These are phyloP conservation scores for Ramaria sp. DNA, from an alignment of 768 basidiomycete genomes.

Conservation along the genomic window DNA sequence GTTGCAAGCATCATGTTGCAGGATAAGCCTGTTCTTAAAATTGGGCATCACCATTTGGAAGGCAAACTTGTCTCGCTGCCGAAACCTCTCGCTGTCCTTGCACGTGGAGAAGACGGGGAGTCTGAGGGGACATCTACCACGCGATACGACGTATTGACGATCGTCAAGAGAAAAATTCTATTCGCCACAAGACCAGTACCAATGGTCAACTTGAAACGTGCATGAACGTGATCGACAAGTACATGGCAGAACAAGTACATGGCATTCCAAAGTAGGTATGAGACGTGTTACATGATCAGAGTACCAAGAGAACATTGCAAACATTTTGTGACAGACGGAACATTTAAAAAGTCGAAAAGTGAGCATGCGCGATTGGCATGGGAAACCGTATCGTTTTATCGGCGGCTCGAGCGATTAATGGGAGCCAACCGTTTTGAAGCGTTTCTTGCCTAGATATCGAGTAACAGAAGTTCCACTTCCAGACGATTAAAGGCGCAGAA, in stretches of 20 bases:
- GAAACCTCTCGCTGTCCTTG: conserved; percentile 74
- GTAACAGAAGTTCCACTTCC: neutral
- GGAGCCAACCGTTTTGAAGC: neutral
- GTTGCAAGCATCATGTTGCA: conserved; percentile 17
- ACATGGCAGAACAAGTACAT: neutral
- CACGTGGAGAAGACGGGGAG: conserved; percentile 14
- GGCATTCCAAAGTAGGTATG: neutral
- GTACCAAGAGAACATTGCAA: neutral
- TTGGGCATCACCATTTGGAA: conserved; percentile 87
- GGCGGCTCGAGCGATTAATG: neutral
- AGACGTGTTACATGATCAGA: neutral
- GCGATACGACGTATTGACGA: conserved; percentile 52
- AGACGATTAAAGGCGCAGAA: neutral
- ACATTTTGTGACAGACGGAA: neutral
- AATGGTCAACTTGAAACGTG: conserved; percentile 23
- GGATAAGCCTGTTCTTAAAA: conserved; percentile 69
- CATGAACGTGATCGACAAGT: neutral
- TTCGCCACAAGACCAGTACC: conserved; percentile 82
- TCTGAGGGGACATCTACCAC: conserved; percentile 15
- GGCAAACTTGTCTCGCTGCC: conserved; percentile 67
- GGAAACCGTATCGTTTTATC: neutral
- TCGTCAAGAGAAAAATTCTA: conserved; percentile 74
- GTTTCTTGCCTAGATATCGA: neutral
- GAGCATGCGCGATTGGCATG: neutral
- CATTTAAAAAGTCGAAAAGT: neutral